Conservation (phyloP, 1,284 basidiomycete species). For the Rhodotorula sp. region DNA sequence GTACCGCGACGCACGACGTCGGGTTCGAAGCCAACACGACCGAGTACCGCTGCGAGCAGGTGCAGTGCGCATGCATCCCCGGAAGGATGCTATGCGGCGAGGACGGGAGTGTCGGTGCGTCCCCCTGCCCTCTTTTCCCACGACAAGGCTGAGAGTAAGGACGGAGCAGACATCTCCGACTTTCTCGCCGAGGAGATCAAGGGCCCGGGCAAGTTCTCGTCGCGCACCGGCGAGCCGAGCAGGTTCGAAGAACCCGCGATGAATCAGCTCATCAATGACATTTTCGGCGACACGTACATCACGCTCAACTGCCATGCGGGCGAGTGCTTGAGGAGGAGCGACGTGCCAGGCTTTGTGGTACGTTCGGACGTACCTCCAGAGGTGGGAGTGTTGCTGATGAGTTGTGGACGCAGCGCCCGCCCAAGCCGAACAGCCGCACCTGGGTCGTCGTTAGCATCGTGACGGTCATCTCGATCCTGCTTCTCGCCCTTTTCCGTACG, state of each 20-base stretch:
- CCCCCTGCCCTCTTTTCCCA: too few relatives aligned
- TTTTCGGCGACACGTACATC: slow-evolving; percentile 91
- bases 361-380: slow-evolving; percentile 42
- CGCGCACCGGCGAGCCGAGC: slow-evolving; percentile 69
- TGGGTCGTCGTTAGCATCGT: slow-evolving; percentile 84
- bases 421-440: slow-evolving; percentile 72
- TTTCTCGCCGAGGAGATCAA: slow-evolving; percentile 87
- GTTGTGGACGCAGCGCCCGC: slow-evolving; percentile 60
- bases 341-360: slow-evolving; percentile 88
- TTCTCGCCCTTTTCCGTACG: slow-evolving; percentile 54
- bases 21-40: slow-evolving; percentile 73
- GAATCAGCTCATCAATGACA: slow-evolving; percentile 88
- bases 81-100: slow-evolving; percentile 94
- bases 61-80: slow-evolving; percentile 88
- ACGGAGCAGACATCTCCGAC: slow-evolving; percentile 77
- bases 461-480: slow-evolving; percentile 64
- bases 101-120: slow-evolving; percentile 85
- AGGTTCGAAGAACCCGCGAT: slow-evolving; percentile 93
- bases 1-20: slow-evolving; percentile 56
- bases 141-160: neutral
- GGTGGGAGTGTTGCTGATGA: neutral
- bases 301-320: slow-evolving; percentile 83
- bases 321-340: slow-evolving; percentile 89
- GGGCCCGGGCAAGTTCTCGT: slow-evolving; percentile 85
- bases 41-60: slow-evolving; percentile 73